Evolutionary conservation across 1,284 basidiomycete species (phyloP).

Genomic region (Ceratobasidium theobromae): DNA sequence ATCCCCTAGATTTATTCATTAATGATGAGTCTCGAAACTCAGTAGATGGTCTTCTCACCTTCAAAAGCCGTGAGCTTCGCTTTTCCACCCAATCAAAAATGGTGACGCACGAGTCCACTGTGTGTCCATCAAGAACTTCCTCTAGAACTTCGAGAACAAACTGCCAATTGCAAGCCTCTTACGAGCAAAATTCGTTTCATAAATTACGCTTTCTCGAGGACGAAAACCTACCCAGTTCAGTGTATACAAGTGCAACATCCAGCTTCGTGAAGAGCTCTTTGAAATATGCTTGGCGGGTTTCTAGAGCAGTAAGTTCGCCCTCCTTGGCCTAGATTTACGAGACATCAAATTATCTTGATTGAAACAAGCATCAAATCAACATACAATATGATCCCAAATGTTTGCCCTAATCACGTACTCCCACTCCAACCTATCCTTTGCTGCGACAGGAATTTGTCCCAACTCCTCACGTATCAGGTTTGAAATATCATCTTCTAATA

Average conservation of each 20-base stretch:
- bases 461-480: not conserved
- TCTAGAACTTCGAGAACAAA: slow-evolving; percentile 51
- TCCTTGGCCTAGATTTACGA: slow-evolving; percentile 39
- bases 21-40: not conserved
- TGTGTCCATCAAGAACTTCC: slow-evolving; percentile 78
- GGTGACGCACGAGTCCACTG: slow-evolving; percentile 75
- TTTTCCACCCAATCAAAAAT: slow-evolving; percentile 83
- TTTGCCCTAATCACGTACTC: slow-evolving; percentile 68
- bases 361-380: slow-evolving; percentile 43
- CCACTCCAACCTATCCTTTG: slow-evolving; percentile 60
- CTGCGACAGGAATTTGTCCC: slow-evolving; percentile 51
- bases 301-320: slow-evolving; percentile 61
- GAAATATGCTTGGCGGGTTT: slow-evolving; percentile 59
- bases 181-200: slow-evolving; percentile 58
- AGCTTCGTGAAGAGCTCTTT: slow-evolving; percentile 59
- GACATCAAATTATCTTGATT: not conserved
- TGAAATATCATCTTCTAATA: not conserved
- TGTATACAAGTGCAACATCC: slow-evolving; percentile 70
- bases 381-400: slow-evolving; percentile 66
- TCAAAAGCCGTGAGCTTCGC: slow-evolving; percentile 63
- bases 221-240: slow-evolving; percentile 61
- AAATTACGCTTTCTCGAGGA: slow-evolving; percentile 48
- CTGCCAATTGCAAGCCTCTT: slow-evolving; percentile 39
- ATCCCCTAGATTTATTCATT: slow-evolving; percentile 50
- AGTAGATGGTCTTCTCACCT: slow-evolving; percentile 38